phyloP scores from a whole-genome alignment of 2,329 filamentous ascomycete genomes.

The Neonectria ditissima region DNA sequence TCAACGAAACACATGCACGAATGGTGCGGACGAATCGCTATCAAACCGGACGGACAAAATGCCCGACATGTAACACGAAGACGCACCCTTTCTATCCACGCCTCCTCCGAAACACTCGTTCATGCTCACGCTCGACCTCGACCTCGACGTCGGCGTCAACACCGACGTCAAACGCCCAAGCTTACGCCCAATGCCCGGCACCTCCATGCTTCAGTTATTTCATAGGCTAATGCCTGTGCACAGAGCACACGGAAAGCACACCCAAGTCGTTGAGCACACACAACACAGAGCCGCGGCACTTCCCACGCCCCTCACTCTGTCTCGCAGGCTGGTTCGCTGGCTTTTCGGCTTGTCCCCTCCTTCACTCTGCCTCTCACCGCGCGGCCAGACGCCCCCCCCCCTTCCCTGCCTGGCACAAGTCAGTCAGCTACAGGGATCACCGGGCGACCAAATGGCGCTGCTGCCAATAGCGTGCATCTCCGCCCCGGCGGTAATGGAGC shows the following conservation, averaged over 20 bases:
- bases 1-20: not conserved
- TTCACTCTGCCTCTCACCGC: slow-evolving; percentile 4
- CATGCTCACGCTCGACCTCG: not conserved
- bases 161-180: no score
- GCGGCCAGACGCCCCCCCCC: slow-evolving; percentile 8
- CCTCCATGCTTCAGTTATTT: not conserved
- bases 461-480: slow-evolving; percentile 44
- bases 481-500: slow-evolving; percentile 40
- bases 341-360: not conserved
- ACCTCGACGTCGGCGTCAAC: not conserved
- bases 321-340: slow-evolving; percentile 7
- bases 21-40: not conserved
- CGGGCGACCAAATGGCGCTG: slow-evolving; percentile 35
- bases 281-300: not conserved
- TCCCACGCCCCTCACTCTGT: slow-evolving; percentile 2
- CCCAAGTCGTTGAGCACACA: not conserved
- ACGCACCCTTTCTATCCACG: not conserved
- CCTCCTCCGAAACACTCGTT: no score
- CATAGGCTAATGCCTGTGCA: not conserved
- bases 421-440: slow-evolving; percentile 22
- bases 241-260: not conserved
- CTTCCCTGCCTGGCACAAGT: slow-evolving; percentile 13
- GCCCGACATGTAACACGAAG: not conserved
- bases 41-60: slow-evolving; percentile 1
- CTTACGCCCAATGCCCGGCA: no score